Evolutionary conservation across 495 filamentous ascomycete genomes (phyloP).

Genomic region (Recurvomyces mirabilis): DNA sequence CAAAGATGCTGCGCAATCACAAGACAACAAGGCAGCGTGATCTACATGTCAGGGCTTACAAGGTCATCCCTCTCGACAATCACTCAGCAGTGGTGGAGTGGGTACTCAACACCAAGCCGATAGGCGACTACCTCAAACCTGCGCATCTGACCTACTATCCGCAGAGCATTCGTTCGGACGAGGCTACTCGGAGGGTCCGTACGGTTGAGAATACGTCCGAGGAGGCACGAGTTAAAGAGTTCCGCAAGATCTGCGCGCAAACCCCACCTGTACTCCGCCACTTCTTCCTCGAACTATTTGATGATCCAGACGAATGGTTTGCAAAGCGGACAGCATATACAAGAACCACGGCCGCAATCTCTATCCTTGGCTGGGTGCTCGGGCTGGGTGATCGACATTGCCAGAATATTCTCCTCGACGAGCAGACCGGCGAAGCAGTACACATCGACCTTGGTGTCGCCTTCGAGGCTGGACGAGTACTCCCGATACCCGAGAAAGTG

Average conservation of each 20-base stretch:
- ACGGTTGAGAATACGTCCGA: slow-evolving; percentile 55
- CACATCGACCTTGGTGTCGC: slow-evolving; percentile 95
- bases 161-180: slow-evolving; percentile 61
- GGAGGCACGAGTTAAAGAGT: slow-evolving; percentile 62
- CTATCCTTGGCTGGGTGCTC: slow-evolving; percentile 84
- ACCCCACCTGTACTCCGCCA: slow-evolving; percentile 93
- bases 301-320: slow-evolving; percentile 95
- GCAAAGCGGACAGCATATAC: slow-evolving; percentile 76
- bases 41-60: slow-evolving; percentile 85
- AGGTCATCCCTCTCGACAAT: slow-evolving; percentile 77
- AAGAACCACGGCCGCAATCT: slow-evolving; percentile 83
- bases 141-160: slow-evolving; percentile 81
- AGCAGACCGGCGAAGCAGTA: slow-evolving; percentile 81
- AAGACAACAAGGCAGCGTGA: slow-evolving; percentile 77
- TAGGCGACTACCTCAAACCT: slow-evolving; percentile 83
- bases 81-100: slow-evolving; percentile 94
- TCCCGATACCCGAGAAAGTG: slow-evolving; percentile 88
- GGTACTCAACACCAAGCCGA: slow-evolving; percentile 77
- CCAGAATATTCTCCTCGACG: slow-evolving; percentile 91
- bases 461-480: slow-evolving; percentile 86
- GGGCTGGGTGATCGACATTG: slow-evolving; percentile 94
- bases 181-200: slow-evolving; percentile 65
- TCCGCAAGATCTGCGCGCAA: slow-evolving; percentile 57
- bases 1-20: slow-evolving; percentile 72
- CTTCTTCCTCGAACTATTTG: slow-evolving; percentile 93